These are phyloP conservation scores for Penicillium steckii DNA, from an alignment of 495 filamentous ascomycete genomes.

Conservation along the genomic window DNA sequence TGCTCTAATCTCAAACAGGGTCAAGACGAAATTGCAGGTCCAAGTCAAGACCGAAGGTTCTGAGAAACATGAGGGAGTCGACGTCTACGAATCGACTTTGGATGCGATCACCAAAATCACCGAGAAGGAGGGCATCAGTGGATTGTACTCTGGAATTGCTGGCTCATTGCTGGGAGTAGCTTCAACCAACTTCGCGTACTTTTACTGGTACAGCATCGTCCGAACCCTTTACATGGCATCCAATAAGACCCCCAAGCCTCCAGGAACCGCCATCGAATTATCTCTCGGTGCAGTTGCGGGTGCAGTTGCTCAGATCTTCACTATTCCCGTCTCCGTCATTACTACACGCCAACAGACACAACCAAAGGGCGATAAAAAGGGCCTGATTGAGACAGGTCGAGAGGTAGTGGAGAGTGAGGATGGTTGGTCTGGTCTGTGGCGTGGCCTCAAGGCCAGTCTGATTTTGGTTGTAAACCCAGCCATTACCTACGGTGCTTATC, in stretches of 20 bases:
- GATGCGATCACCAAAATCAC: slow-evolving; percentile 88
- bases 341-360: slow-evolving; percentile 97
- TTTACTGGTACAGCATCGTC: slow-evolving; percentile 97
- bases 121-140: slow-evolving; percentile 73
- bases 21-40: slow-evolving; percentile 96
- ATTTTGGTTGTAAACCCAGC: slow-evolving; percentile 96
- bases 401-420: slow-evolving; percentile 92
- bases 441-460: slow-evolving; percentile 92
- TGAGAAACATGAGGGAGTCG: slow-evolving; percentile 40
- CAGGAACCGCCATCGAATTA: slow-evolving; percentile 83
- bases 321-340: slow-evolving; percentile 91
- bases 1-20: slow-evolving; percentile 45
- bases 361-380: slow-evolving; percentile 76
- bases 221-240: slow-evolving; percentile 77
- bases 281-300: slow-evolving; percentile 84
- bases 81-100: slow-evolving; percentile 80
- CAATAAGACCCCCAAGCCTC: slow-evolving; percentile 57
- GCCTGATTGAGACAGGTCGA: slow-evolving; percentile 80
- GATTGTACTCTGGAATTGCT: slow-evolving; percentile 85
- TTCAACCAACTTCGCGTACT: slow-evolving; percentile 98
- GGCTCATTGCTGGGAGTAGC: slow-evolving; percentile 88
- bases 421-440: slow-evolving; percentile 86
- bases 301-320: slow-evolving; percentile 91
- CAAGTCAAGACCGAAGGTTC: slow-evolving; percentile 66
- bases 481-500: slow-evolving; percentile 98